Conservation (phyloP, 2,329 filamentous ascomycete species). For the Xylaria multiplex region DNA sequence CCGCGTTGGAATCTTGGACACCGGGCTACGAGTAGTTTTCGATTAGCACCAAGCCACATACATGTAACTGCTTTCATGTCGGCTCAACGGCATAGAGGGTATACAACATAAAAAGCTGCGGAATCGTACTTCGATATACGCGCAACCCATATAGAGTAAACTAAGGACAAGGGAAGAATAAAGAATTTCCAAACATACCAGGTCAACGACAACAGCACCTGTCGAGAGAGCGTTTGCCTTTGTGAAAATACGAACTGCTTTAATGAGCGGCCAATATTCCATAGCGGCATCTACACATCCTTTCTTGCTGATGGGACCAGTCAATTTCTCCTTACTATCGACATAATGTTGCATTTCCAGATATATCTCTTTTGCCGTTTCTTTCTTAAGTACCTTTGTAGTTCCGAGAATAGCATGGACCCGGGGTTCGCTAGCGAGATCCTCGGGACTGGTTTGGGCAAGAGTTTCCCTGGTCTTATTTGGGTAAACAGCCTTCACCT, state of each 20-base stretch:
- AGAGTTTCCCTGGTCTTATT: slow-evolving; percentile 46
- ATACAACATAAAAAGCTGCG: background rate
- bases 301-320: slow-evolving; percentile 23
- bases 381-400: slow-evolving; percentile 40
- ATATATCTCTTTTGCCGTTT: slow-evolving; percentile 41
- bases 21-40: slow-evolving; percentile 48
- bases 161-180: background rate
- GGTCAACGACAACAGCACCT: slow-evolving; percentile 51
- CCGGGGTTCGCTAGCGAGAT: slow-evolving; percentile 40
- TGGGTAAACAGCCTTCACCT: slow-evolving; percentile 46
- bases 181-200: slow-evolving; percentile 37
- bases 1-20: slow-evolving; percentile 66
- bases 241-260: slow-evolving; percentile 56
- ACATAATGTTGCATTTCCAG: slow-evolving; percentile 44
- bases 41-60: slow-evolving; percentile 31
- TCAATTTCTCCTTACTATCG: slow-evolving; percentile 47
- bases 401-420: slow-evolving; percentile 43
- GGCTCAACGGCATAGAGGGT: no score
- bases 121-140: background rate
- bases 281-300: slow-evolving; percentile 32
- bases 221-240: slow-evolving; percentile 50
- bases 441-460: slow-evolving; percentile 34
- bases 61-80: background rate
- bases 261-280: slow-evolving; percentile 56
- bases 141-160: background rate